Evolutionary conservation across 768 basidiomycete species (phyloP), one percentile per base, ranked within the genome.

Genomic region (Boletus rubroflammeus): DNA sequence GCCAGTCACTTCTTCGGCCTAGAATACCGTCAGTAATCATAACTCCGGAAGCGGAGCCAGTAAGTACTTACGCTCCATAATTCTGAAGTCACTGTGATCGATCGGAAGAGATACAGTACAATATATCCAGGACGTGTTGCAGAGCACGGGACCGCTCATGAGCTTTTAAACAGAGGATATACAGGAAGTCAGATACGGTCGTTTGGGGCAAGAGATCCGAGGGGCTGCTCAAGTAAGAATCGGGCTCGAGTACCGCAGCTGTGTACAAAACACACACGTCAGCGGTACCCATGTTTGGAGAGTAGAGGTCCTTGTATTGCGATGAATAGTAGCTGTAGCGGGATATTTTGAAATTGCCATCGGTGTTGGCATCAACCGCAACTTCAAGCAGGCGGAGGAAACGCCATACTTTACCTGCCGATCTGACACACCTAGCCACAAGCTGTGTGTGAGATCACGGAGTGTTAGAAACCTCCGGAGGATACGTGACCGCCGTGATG

Each of bases 391-490:
- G 50, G 44, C 28, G 51, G 34, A 38, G 21, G 53, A 68, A 63
- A 61, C 64, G 66, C 65, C 66, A 45, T 60, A 66, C 46, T 63
- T 61, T 54, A n/a, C 38, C n/a, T 36, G 53, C 66, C 65, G 66
- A 66, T 47, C 34, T 65, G 65, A 67, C 66, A 65, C 66, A 17
- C 55, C 47, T 43, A 42, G 55, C 56, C 63, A 35, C 47, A 68
- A 60, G 66, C 66, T 66, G 66, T 66, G 65, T 66, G 65, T 68
- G 65, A 56, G 65, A 50, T 51, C 54, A 3, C 57, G 50, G 46
- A 43, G 49, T 15, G 36, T 36, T 29, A 45, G 38, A 19, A 44
- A 58, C 61, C 53, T 44, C 57, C 56, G 63, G 42, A 26, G 34
- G 15, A 31, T 49, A 41, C 36, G 35, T 50, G 55, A 47, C 36